Evolutionary conservation across 345 rosid species (phyloP).

Genomic region (Eucalyptus brandiana): DNA sequence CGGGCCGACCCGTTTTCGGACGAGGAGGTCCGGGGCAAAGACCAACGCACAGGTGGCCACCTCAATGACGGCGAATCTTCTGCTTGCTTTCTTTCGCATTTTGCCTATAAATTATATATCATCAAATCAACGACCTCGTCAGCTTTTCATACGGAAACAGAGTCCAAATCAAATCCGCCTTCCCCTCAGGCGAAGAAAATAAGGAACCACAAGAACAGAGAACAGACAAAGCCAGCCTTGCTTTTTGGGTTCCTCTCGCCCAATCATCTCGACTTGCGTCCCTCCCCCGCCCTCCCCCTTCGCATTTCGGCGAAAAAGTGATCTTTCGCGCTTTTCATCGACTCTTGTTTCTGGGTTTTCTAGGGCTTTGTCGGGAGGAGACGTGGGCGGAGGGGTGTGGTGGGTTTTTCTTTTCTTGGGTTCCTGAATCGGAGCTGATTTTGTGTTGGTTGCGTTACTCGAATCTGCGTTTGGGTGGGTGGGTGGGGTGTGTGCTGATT

Average conservation of each 20-base stretch:
- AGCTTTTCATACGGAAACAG: background rate
- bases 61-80: background rate
- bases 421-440: background rate
- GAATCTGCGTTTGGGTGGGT: background rate
- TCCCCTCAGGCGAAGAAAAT: background rate
- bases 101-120: background rate
- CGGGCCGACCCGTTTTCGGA: background rate
- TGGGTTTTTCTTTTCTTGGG: background rate
- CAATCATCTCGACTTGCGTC: background rate
- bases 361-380: background rate
- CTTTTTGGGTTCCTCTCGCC: too few species aligned
- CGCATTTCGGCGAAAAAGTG: background rate
- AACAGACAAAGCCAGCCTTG: too few species aligned
- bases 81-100: background rate
- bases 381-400: background rate
- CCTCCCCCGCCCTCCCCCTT: background rate
- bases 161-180: background rate
- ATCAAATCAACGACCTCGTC: background rate
- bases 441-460: background rate
- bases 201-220: background rate
- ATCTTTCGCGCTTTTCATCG: background rate
- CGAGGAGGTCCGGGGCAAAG: background rate
- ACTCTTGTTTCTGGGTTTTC: background rate
- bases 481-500: background rate
- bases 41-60: background rate